Percentiles rank a stretch among this genome's conserved stretches.
phyloP scores from a whole-genome alignment of 345 rosid species.

The Eucalyptus globulus region DNA sequence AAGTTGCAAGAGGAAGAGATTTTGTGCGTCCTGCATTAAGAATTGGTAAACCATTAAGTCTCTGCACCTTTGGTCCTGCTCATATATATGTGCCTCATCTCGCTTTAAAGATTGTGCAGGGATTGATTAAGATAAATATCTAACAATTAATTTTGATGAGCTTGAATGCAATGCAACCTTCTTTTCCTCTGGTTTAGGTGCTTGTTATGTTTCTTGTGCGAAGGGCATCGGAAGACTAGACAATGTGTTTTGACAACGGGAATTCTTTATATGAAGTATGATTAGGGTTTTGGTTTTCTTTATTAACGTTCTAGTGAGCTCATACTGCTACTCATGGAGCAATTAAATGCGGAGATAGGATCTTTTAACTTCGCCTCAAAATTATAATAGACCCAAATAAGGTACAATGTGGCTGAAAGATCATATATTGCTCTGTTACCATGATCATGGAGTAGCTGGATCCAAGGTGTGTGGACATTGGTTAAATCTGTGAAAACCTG shows the following conservation, averaged over 20 bases:
- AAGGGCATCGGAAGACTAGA: not conserved
- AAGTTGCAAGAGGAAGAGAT: constrained; percentile 10
- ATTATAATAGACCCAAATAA: not conserved
- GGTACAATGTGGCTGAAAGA: not conserved
- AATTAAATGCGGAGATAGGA: not conserved
- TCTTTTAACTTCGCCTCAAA: not conserved
- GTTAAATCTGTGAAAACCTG: not conserved
- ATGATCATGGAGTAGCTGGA: not conserved
- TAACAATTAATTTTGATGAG: not conserved
- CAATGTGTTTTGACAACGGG: not conserved
- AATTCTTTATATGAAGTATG: not conserved
- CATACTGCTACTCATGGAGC: not conserved
- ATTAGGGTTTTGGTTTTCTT: not conserved
- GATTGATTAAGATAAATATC: not conserved
- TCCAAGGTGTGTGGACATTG: not conserved
- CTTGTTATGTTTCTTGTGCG: not conserved
- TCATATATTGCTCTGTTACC: not conserved
- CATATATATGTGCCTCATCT: not conserved
- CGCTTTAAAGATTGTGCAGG: not conserved
- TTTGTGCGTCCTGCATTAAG: constrained; percentile 9
- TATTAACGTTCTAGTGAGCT: not conserved
- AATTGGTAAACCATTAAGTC: constrained; percentile 4
- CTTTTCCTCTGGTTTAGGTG: not conserved
- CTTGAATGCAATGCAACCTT: not conserved
- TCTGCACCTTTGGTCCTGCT: not conserved